These are phyloP conservation scores for Talaromyces nanjingensis DNA, from an alignment of 495 filamentous ascomycete species.

Conservation along the genomic window DNA sequence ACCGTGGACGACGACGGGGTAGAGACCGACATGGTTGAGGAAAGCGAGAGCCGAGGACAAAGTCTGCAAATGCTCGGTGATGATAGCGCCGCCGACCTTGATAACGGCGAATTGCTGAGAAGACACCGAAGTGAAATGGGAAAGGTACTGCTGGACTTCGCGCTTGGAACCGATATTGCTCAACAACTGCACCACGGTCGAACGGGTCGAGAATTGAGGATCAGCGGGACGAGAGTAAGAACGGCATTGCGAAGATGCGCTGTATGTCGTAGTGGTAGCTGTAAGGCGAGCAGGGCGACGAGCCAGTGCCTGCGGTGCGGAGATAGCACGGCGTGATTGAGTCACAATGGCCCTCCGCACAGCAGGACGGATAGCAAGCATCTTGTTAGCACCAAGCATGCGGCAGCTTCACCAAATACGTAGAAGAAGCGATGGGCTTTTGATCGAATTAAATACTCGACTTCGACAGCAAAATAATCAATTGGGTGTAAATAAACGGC, in stretches of 20 bases:
- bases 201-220: conserved; percentile 57
- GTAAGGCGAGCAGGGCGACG: not conserved
- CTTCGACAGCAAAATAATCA: conserved; percentile 4
- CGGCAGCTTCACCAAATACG: no score
- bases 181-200: conserved; percentile 86
- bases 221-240: conserved; percentile 41
- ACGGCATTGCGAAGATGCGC: conserved; percentile 21
- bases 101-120: conserved; percentile 98
- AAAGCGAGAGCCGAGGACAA: conserved; percentile 84
- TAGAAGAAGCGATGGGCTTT: no score
- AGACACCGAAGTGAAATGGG: conserved; percentile 94
- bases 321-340: conserved; percentile 39
- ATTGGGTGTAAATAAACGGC: conserved; percentile 1
- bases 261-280: not conserved
- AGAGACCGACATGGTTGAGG: conserved; percentile 92
- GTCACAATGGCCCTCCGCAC: conserved; percentile 43
- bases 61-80: conserved; percentile 89
- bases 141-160: conserved; percentile 96
- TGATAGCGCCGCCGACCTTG: conserved; percentile 95
- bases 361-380: conserved; percentile 44
- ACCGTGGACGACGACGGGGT: conserved; percentile 93
- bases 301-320: conserved; percentile 29
- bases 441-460: not conserved
- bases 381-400: conserved; percentile 37
- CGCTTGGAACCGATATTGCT: conserved; percentile 96